Evolutionary conservation across 305 asterid genomes (phyloP), one percentile per base, ranked within the genome.

Genomic region (Fraxinus platypoda): DNA sequence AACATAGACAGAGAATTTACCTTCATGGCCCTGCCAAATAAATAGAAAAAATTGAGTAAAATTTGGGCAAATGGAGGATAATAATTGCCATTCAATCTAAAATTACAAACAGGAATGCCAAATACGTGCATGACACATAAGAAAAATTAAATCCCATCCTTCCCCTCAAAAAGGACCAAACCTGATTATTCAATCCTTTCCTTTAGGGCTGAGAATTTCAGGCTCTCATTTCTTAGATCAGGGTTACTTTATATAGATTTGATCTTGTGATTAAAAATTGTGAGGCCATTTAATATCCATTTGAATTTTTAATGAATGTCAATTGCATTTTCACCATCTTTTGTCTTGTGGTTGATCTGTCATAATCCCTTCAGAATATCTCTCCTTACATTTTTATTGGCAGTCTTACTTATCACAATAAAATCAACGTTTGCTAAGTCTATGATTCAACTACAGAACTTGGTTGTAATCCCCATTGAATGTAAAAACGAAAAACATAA

Each of bases 11-110:
- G 98, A 91, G 89, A 96, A 96, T 89, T 90, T 94, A 64, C 97
- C 97, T 93, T 96, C 98, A 82, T 97, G 92, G 41, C 99, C 99
- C 99, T 97, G 94, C 83, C 87, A 90, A 78, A 85, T 81, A 77
- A 30, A 78, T 25, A 34, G 15, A 21, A 79, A 83, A 35, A 62
- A 12, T 31, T 52, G 35, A 57, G 72, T 33, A 34, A 34, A 33
- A 52, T 25, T 54, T n/a, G 37, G 62, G 21, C 78, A 83, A 17
- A 68, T 8, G 79, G 31, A 28, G 41, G 75, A 15, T 41, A 72
- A 17, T 35, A 71, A 21, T 35, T 59, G 9, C 35, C 78, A 74
- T 74, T 23, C 52, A 41, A 78, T 72, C 26, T 12, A 34, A 49
- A 73, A 34, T 46, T 15, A 30, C 46, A 74, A 25, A 37, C 3